phyloP scores from a whole-genome alignment of 2,329 filamentous ascomycete species.

The Penicillium sp. region DNA sequence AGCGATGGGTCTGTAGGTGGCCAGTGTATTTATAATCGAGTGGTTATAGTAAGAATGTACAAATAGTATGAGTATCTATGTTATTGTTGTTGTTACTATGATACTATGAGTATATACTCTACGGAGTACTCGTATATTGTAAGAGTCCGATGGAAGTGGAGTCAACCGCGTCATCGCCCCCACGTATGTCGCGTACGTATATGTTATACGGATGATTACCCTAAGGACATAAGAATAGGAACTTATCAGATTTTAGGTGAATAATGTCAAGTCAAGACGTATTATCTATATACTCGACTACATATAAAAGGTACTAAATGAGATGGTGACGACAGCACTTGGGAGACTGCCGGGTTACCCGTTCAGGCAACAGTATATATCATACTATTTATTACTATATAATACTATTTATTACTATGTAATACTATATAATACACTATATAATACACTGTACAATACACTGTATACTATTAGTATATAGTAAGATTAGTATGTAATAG shows the following conservation, averaged over 20 bases:
- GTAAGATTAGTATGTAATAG: no score
- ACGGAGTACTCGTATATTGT: not conserved
- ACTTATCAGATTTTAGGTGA: no score
- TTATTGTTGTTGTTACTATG: no score
- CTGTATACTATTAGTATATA: not conserved
- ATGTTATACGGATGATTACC: no score
- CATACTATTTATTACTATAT: no score
- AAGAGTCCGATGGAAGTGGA: slow-evolving; percentile 4
- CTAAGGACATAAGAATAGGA: no score
- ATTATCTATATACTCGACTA: no score
- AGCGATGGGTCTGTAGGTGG: slow-evolving; percentile 33
- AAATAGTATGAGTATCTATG: not conserved
- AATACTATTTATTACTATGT: no score
- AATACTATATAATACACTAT: no score
- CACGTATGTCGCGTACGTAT: slow-evolving; percentile 17
- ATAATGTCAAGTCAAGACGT: no score
- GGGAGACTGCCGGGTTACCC: not conserved
- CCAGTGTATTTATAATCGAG: not conserved
- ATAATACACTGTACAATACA: not conserved
- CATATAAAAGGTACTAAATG: no score
- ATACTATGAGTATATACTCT: no score
- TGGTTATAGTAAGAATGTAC: not conserved
- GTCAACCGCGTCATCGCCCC: slow-evolving; percentile 23
- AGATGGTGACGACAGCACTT: slow-evolving; percentile 8
- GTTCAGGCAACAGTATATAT: not conserved